phyloP scores from a whole-genome alignment of 345 rosid genomes.

The Brassica nigra region DNA sequence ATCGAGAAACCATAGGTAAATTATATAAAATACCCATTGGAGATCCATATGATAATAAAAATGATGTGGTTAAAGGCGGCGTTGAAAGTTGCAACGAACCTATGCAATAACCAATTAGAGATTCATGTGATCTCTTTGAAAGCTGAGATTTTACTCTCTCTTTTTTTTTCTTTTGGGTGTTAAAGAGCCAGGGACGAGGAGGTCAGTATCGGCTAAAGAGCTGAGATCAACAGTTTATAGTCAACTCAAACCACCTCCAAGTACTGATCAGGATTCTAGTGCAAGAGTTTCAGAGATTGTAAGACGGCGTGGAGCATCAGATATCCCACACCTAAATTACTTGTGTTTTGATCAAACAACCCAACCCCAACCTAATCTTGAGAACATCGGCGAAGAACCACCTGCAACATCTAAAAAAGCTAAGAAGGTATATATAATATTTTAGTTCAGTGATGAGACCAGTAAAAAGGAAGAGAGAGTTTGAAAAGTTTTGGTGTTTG shows the following conservation, averaged over 20 bases:
- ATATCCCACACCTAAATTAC: constrained; percentile 23
- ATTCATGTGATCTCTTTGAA: not conserved
- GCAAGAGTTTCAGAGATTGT: not conserved
- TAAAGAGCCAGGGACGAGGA: constrained; percentile 30
- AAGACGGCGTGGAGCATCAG: constrained; percentile 38
- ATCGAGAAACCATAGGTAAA: constrained; percentile 35
- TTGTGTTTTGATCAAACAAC: constrained; percentile 22
- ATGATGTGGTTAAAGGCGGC: not conserved
- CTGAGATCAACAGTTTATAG: not conserved
- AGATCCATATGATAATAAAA: not conserved
- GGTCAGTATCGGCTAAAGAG: constrained; percentile 37
- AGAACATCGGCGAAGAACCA: not conserved
- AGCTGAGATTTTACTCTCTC: not conserved
- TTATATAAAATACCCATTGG: not conserved
- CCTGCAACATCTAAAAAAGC: constrained; percentile 21
- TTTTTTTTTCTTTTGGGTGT: not conserved
- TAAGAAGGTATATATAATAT: constrained; percentile 23
- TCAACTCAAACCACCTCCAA: not conserved
- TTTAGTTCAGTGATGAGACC: not conserved
- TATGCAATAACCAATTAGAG: not conserved
- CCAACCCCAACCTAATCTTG: not conserved
- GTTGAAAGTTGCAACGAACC: not conserved
- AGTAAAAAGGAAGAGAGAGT: not conserved
- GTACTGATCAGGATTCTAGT: not conserved
- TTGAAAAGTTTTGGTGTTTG: not conserved